Evolutionary conservation across 2,329 filamentous ascomycete genomes (phyloP).

Genomic region (Ophiobolus disseminans): DNA sequence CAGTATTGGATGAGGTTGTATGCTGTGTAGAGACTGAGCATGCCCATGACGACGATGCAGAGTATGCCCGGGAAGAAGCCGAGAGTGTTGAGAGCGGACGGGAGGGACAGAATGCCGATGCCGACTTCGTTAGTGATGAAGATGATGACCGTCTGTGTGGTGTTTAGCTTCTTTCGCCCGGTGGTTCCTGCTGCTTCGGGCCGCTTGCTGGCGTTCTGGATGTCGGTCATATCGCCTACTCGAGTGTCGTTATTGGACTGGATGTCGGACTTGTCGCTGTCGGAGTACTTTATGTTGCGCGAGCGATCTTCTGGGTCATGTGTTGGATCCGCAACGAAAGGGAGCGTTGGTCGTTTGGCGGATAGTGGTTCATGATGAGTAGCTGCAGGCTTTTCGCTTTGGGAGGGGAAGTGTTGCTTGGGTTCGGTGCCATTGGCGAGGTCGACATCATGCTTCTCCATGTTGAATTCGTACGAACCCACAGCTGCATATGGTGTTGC

Average conservation of each 20-base stretch:
- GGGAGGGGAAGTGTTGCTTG: conserved; percentile 17
- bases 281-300: conserved; percentile 11
- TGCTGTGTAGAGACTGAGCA: conserved; percentile 36
- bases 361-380: conserved; percentile 20
- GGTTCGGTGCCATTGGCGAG: conserved; percentile 17
- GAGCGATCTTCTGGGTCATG: conserved; percentile 25
- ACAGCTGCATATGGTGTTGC: conserved; percentile 12
- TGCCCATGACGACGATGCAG: conserved; percentile 32
- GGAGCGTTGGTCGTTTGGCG: conserved; percentile 25
- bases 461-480: conserved; percentile 17
- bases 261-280: conserved; percentile 25
- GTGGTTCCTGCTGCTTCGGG: conserved; percentile 8
- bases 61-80: conserved; percentile 38
- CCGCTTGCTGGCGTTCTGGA: conserved; percentile 30
- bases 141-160: conserved; percentile 38
- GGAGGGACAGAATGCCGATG: conserved; percentile 38
- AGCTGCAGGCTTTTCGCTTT: conserved; percentile 22
- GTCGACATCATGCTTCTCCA: conserved; percentile 22
- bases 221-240: conserved; percentile 30
- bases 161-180: conserved; percentile 29
- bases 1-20: conserved; percentile 41
- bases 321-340: conserved; percentile 30
- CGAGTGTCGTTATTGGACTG: conserved; percentile 28
- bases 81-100: conserved; percentile 32
- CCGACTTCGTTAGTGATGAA: conserved; percentile 41